phyloP scores from a whole-genome alignment of 495 filamentous ascomycete genomes.

The Apiosordaria backusii region DNA sequence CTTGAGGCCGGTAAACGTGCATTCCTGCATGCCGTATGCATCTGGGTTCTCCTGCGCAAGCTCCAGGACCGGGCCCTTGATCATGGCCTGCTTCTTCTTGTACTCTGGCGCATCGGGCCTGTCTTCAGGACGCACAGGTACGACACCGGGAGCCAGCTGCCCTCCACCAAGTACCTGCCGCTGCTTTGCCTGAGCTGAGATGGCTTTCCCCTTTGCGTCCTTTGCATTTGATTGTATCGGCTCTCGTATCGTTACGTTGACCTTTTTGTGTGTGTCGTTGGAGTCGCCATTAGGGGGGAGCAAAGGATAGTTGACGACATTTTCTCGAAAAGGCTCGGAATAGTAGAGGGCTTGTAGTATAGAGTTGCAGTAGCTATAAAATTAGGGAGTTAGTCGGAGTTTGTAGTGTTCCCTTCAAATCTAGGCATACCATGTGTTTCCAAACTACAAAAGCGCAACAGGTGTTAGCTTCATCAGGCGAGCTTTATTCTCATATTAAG shows the following conservation, averaged over 20 bases:
- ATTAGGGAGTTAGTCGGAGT: not conserved
- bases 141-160: constrained; percentile 32
- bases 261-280: constrained; percentile 43
- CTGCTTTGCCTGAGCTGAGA: constrained; percentile 39
- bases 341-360: constrained; percentile 96
- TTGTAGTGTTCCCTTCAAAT: not conserved
- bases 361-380: constrained; percentile 88
- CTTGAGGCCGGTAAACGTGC: constrained; percentile 87
- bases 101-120: constrained; percentile 88
- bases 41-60: constrained; percentile 70
- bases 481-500: constrained; percentile 12
- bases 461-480: constrained; percentile 22
- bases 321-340: constrained; percentile 90
- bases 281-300: constrained; percentile 44
- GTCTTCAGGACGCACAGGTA: constrained; percentile 53
- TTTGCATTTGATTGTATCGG: constrained; percentile 38
- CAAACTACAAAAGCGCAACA: constrained; percentile 61
- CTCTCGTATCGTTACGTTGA: constrained; percentile 49
- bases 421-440: constrained; percentile 82
- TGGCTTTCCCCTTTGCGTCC: constrained; percentile 41
- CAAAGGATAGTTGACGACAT: constrained; percentile 88
- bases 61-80: constrained; percentile 79
- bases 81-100: constrained; percentile 91
- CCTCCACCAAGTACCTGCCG: constrained; percentile 43
- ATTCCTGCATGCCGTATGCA: constrained; percentile 90